Conservation (phyloP, 2,329 filamentous ascomycete species). For the Zymoseptoria crescenta region DNA sequence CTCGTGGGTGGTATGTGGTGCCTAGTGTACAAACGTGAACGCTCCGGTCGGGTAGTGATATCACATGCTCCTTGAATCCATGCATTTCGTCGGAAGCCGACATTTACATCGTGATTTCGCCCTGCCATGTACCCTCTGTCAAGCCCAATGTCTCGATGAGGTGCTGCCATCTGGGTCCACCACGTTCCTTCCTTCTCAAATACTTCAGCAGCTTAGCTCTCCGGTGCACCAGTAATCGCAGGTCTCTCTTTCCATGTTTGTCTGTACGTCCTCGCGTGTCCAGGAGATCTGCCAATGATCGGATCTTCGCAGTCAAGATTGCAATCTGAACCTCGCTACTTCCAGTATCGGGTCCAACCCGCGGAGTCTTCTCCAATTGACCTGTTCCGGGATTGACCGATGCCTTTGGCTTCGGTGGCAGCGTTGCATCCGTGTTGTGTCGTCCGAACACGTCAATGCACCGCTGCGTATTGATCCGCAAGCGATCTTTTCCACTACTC, state of each 20-base stretch:
- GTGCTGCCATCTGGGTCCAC: slow-evolving; percentile 82
- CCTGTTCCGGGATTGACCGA: slow-evolving; percentile 12
- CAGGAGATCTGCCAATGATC: slow-evolving; percentile 65
- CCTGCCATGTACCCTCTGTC: slow-evolving; percentile 81
- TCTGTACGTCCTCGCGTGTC: slow-evolving; percentile 69
- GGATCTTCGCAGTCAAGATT: slow-evolving; percentile 89
- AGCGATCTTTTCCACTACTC: slow-evolving; percentile 67
- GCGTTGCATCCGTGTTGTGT: slow-evolving; percentile 69
- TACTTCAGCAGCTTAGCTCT: slow-evolving; percentile 85
- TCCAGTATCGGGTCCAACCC: slow-evolving; percentile 86
- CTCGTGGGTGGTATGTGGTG: not conserved
- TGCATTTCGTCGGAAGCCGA: not conserved
- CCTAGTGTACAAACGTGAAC: not conserved
- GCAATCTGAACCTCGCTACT: slow-evolving; percentile 97
- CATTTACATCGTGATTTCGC: slow-evolving; percentile 65
- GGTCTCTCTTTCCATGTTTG: slow-evolving; percentile 87
- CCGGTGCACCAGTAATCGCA: slow-evolving; percentile 77
- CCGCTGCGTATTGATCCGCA: slow-evolving; percentile 73
- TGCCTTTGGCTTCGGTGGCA: slow-evolving; percentile 51
- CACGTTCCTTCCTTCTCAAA: slow-evolving; percentile 79
- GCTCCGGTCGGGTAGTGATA: not conserved
- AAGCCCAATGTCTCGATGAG: slow-evolving; percentile 77
- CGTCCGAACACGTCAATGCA: slow-evolving; percentile 84
- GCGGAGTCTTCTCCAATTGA: slow-evolving; percentile 42
- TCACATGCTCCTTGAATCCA: not conserved